These are phyloP conservation scores for Magnaporthiopsis poae DNA, from an alignment of 2,329 filamentous ascomycete genomes.

Conservation along the genomic window DNA sequence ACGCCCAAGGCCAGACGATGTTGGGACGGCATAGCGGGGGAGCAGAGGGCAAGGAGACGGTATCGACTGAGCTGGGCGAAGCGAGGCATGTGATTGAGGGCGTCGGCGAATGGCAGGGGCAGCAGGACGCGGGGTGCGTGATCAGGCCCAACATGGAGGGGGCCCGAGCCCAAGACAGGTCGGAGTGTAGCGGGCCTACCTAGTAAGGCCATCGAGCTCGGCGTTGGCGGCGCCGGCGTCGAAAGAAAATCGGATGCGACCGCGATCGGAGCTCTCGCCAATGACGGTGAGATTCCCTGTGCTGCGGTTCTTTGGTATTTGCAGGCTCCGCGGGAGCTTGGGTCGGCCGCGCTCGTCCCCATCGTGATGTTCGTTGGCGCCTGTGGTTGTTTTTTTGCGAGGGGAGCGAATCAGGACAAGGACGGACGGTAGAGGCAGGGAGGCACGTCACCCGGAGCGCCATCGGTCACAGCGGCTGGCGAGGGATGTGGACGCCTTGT, in stretches of 20 bases:
- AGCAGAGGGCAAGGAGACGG: background rate
- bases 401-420: conserved; percentile 4
- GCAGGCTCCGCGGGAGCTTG: conserved; percentile 36
- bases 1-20: background rate
- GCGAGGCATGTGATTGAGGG: conserved; percentile 4
- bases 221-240: conserved; percentile 53
- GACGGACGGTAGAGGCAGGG: conserved; percentile 4
- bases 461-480: background rate
- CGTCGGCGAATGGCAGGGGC: background rate
- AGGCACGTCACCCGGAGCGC: conserved; percentile 3
- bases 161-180: conserved; percentile 10
- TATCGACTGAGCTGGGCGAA: background rate
- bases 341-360: conserved; percentile 31
- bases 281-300: conserved; percentile 50
- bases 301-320: conserved; percentile 55
- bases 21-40: background rate
- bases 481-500: background rate
- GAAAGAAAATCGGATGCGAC: conserved; percentile 63
- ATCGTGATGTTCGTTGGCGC: conserved; percentile 29
- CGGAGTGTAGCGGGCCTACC: conserved; percentile 43
- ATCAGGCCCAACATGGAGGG: background rate
- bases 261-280: conserved; percentile 44
- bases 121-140: background rate
- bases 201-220: conserved; percentile 63
- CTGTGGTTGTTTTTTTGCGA: conserved; percentile 17